Conservation (phyloP, 1,284 basidiomycete species). For the Apiotrichum mycotoxinovorans region DNA sequence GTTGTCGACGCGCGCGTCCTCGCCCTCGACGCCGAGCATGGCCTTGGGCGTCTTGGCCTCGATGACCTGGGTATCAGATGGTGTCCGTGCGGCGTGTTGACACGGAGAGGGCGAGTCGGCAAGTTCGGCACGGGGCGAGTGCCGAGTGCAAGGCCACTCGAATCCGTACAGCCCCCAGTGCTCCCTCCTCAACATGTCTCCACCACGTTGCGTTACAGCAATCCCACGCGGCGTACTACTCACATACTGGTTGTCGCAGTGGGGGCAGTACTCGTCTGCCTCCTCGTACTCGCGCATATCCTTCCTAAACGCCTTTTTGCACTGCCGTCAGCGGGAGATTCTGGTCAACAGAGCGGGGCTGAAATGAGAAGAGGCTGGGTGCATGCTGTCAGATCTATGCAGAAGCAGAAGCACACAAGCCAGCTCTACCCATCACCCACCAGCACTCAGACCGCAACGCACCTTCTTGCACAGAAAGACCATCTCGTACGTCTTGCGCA, state of each 20-base stretch:
- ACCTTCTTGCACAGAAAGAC: slow-evolving; percentile 88
- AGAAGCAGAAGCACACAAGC: too few relatives aligned
- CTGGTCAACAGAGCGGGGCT: too few relatives aligned
- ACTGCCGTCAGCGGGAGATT: slow-evolving; percentile 47
- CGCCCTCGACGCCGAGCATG: slow-evolving; percentile 78
- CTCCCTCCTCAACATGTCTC: not conserved
- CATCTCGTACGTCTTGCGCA: slow-evolving; percentile 84
- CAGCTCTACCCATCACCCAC: too few relatives aligned
- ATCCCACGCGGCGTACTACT: too few relatives aligned
- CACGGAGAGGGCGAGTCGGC: not conserved
- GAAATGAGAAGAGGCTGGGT: too few relatives aligned
- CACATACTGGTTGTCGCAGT: slow-evolving; percentile 97
- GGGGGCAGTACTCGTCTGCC: slow-evolving; percentile 95
- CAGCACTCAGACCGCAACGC: not conserved
- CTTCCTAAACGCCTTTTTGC: slow-evolving; percentile 94
- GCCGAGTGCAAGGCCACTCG: too few relatives aligned
- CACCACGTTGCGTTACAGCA: too few relatives aligned
- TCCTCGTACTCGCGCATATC: slow-evolving; percentile 88
- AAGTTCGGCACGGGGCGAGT: not conserved
- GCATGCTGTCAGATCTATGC: too few relatives aligned
- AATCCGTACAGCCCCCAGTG: too few relatives aligned
- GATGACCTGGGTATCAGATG: slow-evolving; percentile 61
- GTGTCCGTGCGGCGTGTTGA: not conserved
- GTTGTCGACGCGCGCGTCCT: slow-evolving; percentile 81
- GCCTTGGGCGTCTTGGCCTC: slow-evolving; percentile 89